Base-by-base conservation (phyloP, 176 grass and related monocot genomes). In the Sorghum bicolor region DNA sequence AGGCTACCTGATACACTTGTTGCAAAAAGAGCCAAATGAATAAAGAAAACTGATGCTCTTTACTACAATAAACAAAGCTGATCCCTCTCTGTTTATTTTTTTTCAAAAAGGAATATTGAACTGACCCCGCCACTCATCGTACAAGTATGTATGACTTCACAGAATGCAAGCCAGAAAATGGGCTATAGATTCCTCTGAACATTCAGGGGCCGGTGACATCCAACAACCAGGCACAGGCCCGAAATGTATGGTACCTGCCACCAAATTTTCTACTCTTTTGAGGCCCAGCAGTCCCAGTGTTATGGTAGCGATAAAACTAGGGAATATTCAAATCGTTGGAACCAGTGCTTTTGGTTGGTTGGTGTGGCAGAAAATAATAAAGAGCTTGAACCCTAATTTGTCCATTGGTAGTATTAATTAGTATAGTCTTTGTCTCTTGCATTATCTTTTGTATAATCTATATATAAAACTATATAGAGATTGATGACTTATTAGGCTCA, bases 171-270 rank as follows among this genome's bases (percentile, higher is more conserved):
- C 6, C 19, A 31, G 8, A 58, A n/a, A 12, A 50, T 15, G 31
- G 32, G 5, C 20, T 47, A n/a, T 48, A 57, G 12, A 70, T 61
- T 16, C 24, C 11, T 15, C 10, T 60, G 2, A 28, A 70, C 83
- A 38, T 60, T 10, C 47, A 44, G 26, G 74, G 16, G 32, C 63
- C 24, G 68, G 44, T 77, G 83, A 34, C 74, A 61, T 61, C 74
- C 64, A 85, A 77, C 74, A 70, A 77, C 63, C 73, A 24, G 63
- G 64, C 74, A 78, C 36, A 84, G n/a, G 33, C 82, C 62, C 24
- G 10, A 68, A 74, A 83, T 48, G 20, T 9, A 22, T 44, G 15
- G 5, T 74, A 20, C 22, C 0, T 64, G 39, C 40, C 39, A 16
- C 36, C 40, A 40, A 34, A 25, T 47, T 15, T 32, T 73, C 8